Base-by-base conservation (phyloP, 805 yeast genomes). In the Clavispora phyllophila region DNA sequence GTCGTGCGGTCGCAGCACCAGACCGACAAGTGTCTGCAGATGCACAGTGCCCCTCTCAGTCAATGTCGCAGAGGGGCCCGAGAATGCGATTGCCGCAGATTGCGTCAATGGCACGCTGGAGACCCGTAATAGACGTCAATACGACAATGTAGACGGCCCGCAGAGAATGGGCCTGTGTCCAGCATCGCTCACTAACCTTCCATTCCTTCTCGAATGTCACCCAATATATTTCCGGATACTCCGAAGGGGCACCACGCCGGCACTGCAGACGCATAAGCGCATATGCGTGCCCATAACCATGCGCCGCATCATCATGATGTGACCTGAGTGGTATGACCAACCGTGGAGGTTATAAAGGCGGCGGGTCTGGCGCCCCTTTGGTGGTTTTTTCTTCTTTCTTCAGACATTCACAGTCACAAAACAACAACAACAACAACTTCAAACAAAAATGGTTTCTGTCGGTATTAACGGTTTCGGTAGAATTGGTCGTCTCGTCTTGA, bases 381-480 rank as follows among this genome's bases (percentile, higher is more conserved):
- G 20, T 29, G 33, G 5, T 2, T 6, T 28, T 25, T 25, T 28
- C n/a, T 22, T 22, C 8, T 29, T 29, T 29, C 33, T 15, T 10
- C 33, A 29, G 33, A 29, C 33, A 29, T 29, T 29, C 33, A 29
- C 33, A 29, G 33, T 29, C 33, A 29, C 33, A 29, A 15, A 29
- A 29, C 33, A 29, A 29, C 33, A 29, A 29, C 33, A 29, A 29
- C 33, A 29, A 29, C 33, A 29, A 15, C 33, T 29, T 29, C 20
- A 29, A 29, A 17, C 25, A 33, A 33, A 14, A 33, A 36, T 36
- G 39, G 39, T 59, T 49, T 58, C 57, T 39, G 55, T 62, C 48
- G 66, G 64, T 45, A 61, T 62, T 54, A 62, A 62, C 58, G 66
- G 66, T 41, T 62, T 62, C 55, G 66, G 66, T 41, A 60, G 66